Evolutionary conservation across 352 stramenopile species (phyloP), one percentile per base, ranked within the genome.

Genomic region (Phytopythium montanum): DNA sequence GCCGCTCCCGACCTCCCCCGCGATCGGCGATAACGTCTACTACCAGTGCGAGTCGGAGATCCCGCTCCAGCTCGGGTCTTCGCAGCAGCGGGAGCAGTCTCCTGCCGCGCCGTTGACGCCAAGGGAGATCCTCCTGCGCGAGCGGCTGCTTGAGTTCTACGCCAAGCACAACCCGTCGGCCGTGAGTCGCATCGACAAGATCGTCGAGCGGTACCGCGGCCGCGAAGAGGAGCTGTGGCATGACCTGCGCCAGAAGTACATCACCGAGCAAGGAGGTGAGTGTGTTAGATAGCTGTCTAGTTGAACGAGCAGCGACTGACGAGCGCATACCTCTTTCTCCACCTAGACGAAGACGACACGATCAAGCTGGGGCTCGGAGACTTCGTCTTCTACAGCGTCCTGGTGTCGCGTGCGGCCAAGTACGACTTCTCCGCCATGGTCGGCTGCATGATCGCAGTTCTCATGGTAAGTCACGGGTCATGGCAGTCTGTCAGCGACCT

Each of bases 351-450:
- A 28, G 72, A 86, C 31, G 93, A 91, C 54, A 96, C 87, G 28
- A 98, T 98, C 59, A 94, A 97, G 62, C 81, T 98, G 16, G 95
- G 95, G 12, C 76, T 98, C n/a, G 97, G 97, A 10, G 97, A 99
- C 72, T 99, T 99, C 69, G 97, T 99, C 28, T 99, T 99, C 68
- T 99, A 99, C 75, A 98, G 88, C 49, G 90, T 99, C 4, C 76
- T 99, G 31, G 96, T 99, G 28, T 97, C 95, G 36, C 96, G 97
- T 38, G 97, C 97, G 25, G 95, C 95, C 21, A 90, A 97, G 60
- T 97, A 96, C 61, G 96, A 98, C 52, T 98, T 99, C 64, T 92
- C 92, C 18, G 87, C 95, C 19, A 99, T 98, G 82, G 78, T 96
- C 21, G 85, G 87, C 6, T 99, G 94, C 63, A 86, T 98, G 46